Evolutionary conservation across 176 grass and related monocot genomes (phyloP).

Genomic region (Eleusine coracana): DNA sequence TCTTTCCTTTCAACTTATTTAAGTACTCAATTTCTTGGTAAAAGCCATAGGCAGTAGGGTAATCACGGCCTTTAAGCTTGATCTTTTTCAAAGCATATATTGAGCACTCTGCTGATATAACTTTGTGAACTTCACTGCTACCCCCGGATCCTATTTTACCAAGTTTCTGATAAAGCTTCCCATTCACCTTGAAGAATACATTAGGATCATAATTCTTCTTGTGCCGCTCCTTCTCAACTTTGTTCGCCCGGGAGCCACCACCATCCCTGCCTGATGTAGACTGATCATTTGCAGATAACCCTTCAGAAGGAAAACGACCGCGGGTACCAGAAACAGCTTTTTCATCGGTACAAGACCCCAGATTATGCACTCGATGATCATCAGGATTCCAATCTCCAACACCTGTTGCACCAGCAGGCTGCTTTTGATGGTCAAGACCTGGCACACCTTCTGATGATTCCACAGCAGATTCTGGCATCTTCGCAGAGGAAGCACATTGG

Average conservation of each 20-base stretch:
- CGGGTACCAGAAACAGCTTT: slow-evolving; percentile 45
- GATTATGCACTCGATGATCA: slow-evolving; percentile 45
- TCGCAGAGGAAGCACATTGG: slow-evolving; percentile 39
- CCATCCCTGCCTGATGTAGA: slow-evolving; percentile 49
- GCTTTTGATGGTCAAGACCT: slow-evolving; percentile 38
- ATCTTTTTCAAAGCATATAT: slow-evolving; percentile 98
- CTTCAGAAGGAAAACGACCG: slow-evolving; percentile 48
- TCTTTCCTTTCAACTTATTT: slow-evolving; percentile 89
- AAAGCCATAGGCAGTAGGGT: slow-evolving; percentile 88
- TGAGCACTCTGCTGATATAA: slow-evolving; percentile 77
- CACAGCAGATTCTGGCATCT: slow-evolving; percentile 49
- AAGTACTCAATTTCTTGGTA: slow-evolving; percentile 95
- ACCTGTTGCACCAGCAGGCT: slow-evolving; percentile 37
- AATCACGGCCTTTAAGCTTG: slow-evolving; percentile 93
- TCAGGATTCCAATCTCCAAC: slow-evolving; percentile 47
- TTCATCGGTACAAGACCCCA: slow-evolving; percentile 36
- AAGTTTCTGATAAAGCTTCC: slow-evolving; percentile 96
- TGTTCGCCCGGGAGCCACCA: slow-evolving; percentile 46
- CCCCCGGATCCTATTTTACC: slow-evolving; percentile 97
- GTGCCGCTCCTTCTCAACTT: slow-evolving; percentile 63
- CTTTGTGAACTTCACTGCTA: slow-evolving; percentile 96
- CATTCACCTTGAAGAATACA: slow-evolving; percentile 87
- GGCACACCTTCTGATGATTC: slow-evolving; percentile 41
- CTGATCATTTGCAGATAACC: slow-evolving; percentile 45
- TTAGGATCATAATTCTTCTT: slow-evolving; percentile 79